Evolutionary conservation across 495 filamentous ascomycete genomes (phyloP).

Genomic region (Bombardia bombarda): DNA sequence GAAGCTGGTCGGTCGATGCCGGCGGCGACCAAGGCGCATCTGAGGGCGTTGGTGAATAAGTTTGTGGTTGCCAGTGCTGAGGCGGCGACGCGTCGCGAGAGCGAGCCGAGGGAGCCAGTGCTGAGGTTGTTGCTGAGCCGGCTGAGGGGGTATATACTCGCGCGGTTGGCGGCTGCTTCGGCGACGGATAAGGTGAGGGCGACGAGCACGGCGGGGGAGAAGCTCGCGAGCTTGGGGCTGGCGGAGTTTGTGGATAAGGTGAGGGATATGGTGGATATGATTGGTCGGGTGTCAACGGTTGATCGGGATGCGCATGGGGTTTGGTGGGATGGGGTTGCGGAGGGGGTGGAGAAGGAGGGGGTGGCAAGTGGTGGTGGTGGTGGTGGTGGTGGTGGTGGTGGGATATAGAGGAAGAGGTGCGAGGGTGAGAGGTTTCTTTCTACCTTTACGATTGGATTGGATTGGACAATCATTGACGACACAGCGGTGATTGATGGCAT

Average conservation of each 20-base stretch:
- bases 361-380: no score
- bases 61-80: slow-evolving; percentile 37
- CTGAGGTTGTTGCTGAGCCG: slow-evolving; percentile 70
- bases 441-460: no score
- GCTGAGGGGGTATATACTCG: slow-evolving; percentile 66
- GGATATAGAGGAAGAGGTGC: no score
- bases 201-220: slow-evolving; percentile 77
- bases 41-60: slow-evolving; percentile 44
- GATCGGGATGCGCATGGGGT: slow-evolving; percentile 70
- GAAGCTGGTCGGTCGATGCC: slow-evolving; percentile 80
- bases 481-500: no score
- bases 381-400: no score
- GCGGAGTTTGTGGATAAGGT: slow-evolving; percentile 84
- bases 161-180: slow-evolving; percentile 64
- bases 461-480: no score
- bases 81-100: slow-evolving; percentile 20
- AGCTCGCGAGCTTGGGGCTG: slow-evolving; percentile 69
- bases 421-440: no score
- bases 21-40: slow-evolving; percentile 47
- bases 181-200: slow-evolving; percentile 72
- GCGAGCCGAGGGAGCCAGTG: slow-evolving; percentile 67
- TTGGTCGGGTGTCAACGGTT: slow-evolving; percentile 64
- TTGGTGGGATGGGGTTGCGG: slow-evolving; percentile 70
- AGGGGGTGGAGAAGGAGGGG: slow-evolving; percentile 34
- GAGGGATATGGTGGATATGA: slow-evolving; percentile 71